Percentiles rank a stretch among this genome's conserved stretches.
phyloP scores from a whole-genome alignment of 805 yeast genomes.

The Candida maesae region DNA sequence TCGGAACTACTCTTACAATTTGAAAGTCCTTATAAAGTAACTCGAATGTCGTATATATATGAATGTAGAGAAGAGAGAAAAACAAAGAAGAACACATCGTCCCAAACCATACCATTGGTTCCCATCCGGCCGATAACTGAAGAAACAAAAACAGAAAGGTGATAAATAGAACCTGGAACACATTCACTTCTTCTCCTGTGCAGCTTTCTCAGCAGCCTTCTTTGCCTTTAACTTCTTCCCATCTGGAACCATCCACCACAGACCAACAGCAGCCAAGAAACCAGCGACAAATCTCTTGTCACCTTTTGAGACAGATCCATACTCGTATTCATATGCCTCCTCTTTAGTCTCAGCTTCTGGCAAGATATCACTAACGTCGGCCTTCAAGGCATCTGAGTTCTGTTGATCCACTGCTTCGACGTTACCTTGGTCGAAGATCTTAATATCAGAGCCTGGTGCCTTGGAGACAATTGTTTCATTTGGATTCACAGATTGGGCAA shows the following conservation, averaged over 20 bases:
- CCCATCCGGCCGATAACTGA: background rate
- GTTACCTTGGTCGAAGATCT: slow-evolving; percentile 22
- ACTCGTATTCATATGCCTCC: slow-evolving; percentile 21
- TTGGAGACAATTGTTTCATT: slow-evolving; percentile 22
- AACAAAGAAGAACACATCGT: background rate
- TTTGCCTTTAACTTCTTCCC: slow-evolving; percentile 5
- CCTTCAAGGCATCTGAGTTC: slow-evolving; percentile 13
- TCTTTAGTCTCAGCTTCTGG: slow-evolving; percentile 14
- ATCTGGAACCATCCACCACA: slow-evolving; percentile 29
- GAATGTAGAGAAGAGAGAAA: too few species aligned
- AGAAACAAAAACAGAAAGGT: too few species aligned
- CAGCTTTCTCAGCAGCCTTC: slow-evolving; percentile 2
- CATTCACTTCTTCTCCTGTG: background rate
- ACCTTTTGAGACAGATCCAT: slow-evolving; percentile 17
- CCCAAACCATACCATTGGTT: background rate
- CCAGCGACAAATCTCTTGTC: slow-evolving; percentile 28
- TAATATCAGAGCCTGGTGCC: slow-evolving; percentile 26
- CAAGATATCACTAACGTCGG: slow-evolving; percentile 8
- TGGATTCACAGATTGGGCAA: slow-evolving; percentile 9
- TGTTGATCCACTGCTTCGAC: slow-evolving; percentile 15
- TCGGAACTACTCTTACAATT: too few species aligned
- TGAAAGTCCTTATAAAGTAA: too few species aligned
- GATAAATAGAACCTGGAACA: slow-evolving; percentile 1
- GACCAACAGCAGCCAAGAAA: slow-evolving; percentile 25
- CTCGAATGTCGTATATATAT: background rate